Evolutionary conservation across 176 grass and related monocot genomes (phyloP).

Genomic region (Aegilops umbellulata): DNA sequence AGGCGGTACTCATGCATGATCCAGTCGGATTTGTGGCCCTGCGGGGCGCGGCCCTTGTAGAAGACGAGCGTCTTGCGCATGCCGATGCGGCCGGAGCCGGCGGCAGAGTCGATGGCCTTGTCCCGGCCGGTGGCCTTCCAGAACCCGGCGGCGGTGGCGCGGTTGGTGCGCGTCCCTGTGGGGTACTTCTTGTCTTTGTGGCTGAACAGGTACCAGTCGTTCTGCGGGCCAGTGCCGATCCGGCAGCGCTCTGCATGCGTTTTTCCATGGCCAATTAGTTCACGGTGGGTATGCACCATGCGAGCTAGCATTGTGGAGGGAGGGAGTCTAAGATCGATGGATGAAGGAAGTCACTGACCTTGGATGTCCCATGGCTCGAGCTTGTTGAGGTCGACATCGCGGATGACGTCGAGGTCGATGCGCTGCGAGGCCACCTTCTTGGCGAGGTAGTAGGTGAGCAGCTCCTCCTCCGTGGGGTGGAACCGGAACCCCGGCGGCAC

Average conservation of each 20-base stretch:
- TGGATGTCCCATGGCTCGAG: slow-evolving; percentile 97
- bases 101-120: slow-evolving; percentile 60
- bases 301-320: no score
- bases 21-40: slow-evolving; percentile 86
- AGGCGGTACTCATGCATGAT: slow-evolving; percentile 98
- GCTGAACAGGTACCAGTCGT: slow-evolving; percentile 95
- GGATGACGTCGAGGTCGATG: slow-evolving; percentile 92
- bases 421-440: slow-evolving; percentile 73
- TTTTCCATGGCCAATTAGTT: neutral
- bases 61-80: slow-evolving; percentile 96
- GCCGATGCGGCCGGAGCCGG: slow-evolving; percentile 48
- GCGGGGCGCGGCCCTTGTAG: slow-evolving; percentile 74
- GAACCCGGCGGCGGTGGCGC: slow-evolving; percentile 62
- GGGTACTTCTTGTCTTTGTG: slow-evolving; percentile 97
- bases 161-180: slow-evolving; percentile 83
- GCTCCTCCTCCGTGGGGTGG: slow-evolving; percentile 83
- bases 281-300: no score
- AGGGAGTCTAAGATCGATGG: no score
- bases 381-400: slow-evolving; percentile 85
- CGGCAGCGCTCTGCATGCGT: slow-evolving; percentile 48
- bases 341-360: neutral
- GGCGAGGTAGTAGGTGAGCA: slow-evolving; percentile 80
- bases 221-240: slow-evolving; percentile 73
- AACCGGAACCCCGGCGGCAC: no score
- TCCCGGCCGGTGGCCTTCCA: slow-evolving; percentile 95